phyloP scores from a whole-genome alignment of 345 rosid species.

The Eucalyptus marginata region DNA sequence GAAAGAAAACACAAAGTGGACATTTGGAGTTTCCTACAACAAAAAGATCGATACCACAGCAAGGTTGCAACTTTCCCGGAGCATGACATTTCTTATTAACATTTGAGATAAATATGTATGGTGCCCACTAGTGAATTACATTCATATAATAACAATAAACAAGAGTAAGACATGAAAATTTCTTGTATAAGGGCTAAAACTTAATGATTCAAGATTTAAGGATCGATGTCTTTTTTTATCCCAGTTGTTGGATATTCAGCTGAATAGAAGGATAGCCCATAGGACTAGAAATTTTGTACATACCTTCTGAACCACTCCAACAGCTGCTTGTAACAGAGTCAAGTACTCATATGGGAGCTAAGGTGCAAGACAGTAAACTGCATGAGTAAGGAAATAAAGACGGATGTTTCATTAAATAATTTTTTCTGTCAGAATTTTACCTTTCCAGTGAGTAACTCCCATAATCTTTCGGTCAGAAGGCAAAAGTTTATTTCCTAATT shows the following conservation, averaged over 20 bases:
- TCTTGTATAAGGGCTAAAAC: neutral
- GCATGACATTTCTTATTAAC: neutral
- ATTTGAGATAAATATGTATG: neutral
- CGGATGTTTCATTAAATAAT: neutral
- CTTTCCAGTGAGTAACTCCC: conserved; percentile 95
- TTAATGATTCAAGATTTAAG: neutral
- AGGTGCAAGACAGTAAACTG: conserved; percentile 1
- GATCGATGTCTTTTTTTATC: neutral
- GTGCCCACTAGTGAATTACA: neutral
- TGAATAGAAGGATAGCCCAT: neutral
- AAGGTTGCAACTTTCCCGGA: neutral
- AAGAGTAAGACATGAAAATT: neutral
- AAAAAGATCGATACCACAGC: neutral
- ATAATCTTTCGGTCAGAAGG: conserved; percentile 9
- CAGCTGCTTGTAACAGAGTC: conserved; percentile 95
- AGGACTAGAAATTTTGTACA: neutral
- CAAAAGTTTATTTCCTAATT: neutral
- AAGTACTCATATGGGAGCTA: conserved; percentile 93
- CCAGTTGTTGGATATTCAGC: neutral
- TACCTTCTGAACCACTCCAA: conserved; percentile 96
- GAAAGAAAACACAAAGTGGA: neutral
- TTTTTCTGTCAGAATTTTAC: conserved; percentile 11
- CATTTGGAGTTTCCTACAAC: neutral
- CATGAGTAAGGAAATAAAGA: neutral
- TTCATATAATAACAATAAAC: neutral